A percentile compares a stretch with the other conserved stretches of the same genome.
Evolutionary conservation across 169 alveolate genomes (phyloP).

Genomic region (Theileria sp.): DNA sequence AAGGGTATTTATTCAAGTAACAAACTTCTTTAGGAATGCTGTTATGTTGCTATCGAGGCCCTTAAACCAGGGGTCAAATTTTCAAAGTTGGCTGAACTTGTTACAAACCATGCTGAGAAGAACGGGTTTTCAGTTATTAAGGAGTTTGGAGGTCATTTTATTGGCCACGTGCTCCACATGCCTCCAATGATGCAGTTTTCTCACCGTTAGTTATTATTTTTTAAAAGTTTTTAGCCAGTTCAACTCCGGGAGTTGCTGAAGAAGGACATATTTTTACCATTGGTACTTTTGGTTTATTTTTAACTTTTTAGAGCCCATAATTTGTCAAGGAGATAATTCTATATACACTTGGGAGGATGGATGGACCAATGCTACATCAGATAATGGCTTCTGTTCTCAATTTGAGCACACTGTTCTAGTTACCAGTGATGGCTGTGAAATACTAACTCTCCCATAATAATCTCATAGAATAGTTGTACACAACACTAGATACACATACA

Average conservation of each 20-base stretch:
- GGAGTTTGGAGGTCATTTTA: constrained; percentile 91
- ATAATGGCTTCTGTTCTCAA: constrained; percentile 85
- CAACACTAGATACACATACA: not conserved
- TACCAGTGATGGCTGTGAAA: constrained; percentile 84
- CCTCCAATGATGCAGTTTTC: constrained; percentile 85
- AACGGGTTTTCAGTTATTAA: constrained; percentile 82
- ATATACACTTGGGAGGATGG: constrained; percentile 87
- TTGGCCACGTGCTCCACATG: constrained; percentile 89
- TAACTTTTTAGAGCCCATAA: constrained; percentile 87
- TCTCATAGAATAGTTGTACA: constrained; percentile 4
- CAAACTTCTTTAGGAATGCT: constrained; percentile 61
- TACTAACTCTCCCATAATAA: constrained; percentile 58
- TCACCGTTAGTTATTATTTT: constrained; percentile 38
- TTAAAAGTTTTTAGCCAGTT: constrained; percentile 54
- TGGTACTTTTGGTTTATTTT: not conserved
- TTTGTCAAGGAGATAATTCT: constrained; percentile 80
- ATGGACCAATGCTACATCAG: constrained; percentile 87
- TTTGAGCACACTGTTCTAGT: constrained; percentile 90
- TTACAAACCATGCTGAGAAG: constrained; percentile 76
- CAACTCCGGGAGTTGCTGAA: constrained; percentile 47
- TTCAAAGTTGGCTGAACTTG: constrained; percentile 83
- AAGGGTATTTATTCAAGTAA: constrained; percentile 22
- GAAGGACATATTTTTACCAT: constrained; percentile 62
- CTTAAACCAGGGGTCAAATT: constrained; percentile 87
- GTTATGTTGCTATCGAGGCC: constrained; percentile 81